These are phyloP conservation scores for Diplodia corticola DNA, from an alignment of 2,329 filamentous ascomycete genomes.

Conservation along the genomic window DNA sequence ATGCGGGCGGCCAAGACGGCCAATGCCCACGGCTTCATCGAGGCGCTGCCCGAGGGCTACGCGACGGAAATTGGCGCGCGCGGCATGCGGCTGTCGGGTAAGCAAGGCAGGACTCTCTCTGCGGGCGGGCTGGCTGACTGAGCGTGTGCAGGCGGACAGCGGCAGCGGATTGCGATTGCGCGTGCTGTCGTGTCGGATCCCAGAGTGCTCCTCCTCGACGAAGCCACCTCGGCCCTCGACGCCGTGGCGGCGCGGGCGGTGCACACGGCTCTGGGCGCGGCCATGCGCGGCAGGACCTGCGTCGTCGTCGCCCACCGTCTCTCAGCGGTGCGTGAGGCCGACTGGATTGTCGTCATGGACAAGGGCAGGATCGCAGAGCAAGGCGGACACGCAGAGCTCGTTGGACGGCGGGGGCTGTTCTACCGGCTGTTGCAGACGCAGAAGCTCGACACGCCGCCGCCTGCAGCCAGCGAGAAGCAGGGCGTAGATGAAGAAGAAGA, in stretches of 20 bases:
- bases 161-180: slow-evolving; percentile 90
- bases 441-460: no score
- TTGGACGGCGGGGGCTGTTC: no score
- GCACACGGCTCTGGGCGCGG: slow-evolving; percentile 82
- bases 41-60: slow-evolving; percentile 76
- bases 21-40: slow-evolving; percentile 88
- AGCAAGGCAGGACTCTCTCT: no score
- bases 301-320: slow-evolving; percentile 91
- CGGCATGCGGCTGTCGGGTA: slow-evolving; percentile 81
- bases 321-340: slow-evolving; percentile 83
- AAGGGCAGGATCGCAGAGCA: slow-evolving; percentile 82
- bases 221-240: slow-evolving; percentile 86
- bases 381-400: no score
- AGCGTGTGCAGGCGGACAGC: slow-evolving; percentile 94
- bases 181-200: slow-evolving; percentile 83
- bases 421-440: no score
- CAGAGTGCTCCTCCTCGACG: slow-evolving; percentile 83
- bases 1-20: slow-evolving; percentile 85
- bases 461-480: no score
- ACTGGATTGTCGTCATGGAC: slow-evolving; percentile 90
- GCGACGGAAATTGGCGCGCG: slow-evolving; percentile 88
- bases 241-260: slow-evolving; percentile 91
- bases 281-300: slow-evolving; percentile 79
- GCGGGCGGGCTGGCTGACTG: no score
- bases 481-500: no score